Percentiles rank a stretch among this genome's conserved stretches.
Conservation (phyloP, 345 rosid species). For the Pelargonium nanum region DNA sequence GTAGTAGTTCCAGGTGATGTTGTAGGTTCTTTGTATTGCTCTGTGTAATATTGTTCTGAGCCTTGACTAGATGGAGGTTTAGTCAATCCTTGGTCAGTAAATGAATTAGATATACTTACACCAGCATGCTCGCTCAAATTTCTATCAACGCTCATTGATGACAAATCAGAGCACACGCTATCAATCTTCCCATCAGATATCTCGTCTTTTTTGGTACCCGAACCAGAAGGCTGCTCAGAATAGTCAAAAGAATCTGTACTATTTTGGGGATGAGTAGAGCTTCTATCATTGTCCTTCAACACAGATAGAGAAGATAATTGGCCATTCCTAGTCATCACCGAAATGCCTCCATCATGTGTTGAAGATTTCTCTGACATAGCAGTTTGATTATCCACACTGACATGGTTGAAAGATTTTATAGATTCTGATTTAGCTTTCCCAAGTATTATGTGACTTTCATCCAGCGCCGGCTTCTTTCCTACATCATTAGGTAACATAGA, state of each 20-base stretch:
- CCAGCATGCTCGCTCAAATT: constrained; percentile 22
- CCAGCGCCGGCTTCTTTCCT: constrained; percentile 13
- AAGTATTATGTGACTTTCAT: constrained; percentile 11
- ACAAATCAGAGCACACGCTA: constrained; percentile 16
- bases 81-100: constrained; percentile 31
- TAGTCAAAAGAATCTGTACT: constrained; percentile 1
- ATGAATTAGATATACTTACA: constrained; percentile 15
- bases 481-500: constrained; percentile 11
- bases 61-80: constrained; percentile 27
- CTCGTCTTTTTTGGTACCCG: constrained; percentile 8
- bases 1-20: constrained; percentile 13
- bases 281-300: constrained; percentile 12
- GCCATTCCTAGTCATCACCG: constrained; percentile 3
- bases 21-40: constrained; percentile 19
- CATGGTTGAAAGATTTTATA: constrained; percentile 9
- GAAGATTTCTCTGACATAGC: constrained; percentile 11
- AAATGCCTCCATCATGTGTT: not conserved
- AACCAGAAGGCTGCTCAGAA: constrained; percentile 10
- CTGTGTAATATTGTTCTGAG: constrained; percentile 22
- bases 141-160: constrained; percentile 29
- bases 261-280: constrained; percentile 3
- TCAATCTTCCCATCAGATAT: constrained; percentile 5
- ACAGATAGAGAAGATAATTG: constrained; percentile 7
- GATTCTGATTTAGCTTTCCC: constrained; percentile 16
- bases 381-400: constrained; percentile 3